Conservation (phyloP, 805 yeast genomes). For the Diddensiella santjacobensis region DNA sequence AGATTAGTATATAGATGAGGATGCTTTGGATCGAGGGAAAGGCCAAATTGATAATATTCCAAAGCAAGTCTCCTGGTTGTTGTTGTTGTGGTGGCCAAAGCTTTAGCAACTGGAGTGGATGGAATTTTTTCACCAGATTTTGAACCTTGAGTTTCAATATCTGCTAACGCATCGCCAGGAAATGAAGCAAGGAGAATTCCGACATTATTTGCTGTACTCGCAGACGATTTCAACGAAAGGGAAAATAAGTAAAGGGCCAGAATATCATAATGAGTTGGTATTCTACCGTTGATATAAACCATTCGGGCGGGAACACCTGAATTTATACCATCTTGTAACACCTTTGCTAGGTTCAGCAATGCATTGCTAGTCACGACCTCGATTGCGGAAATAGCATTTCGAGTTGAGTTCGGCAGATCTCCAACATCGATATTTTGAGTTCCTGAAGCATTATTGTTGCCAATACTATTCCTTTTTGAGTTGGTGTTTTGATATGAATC, state of each 20-base stretch:
- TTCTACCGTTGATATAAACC: slow-evolving; percentile 24
- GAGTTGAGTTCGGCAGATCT: neutral
- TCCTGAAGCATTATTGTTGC: no score
- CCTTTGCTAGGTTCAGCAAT: slow-evolving; percentile 32
- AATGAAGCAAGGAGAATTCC: slow-evolving; percentile 31
- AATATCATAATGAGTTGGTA: slow-evolving; percentile 28
- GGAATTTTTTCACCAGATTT: neutral
- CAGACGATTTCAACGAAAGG: slow-evolving; percentile 29
- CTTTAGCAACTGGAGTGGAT: neutral
- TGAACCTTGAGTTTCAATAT: neutral
- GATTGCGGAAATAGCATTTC: slow-evolving; percentile 5
- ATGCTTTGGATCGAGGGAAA: slow-evolving; percentile 31
- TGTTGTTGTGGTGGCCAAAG: neutral
- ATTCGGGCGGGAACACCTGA: slow-evolving; percentile 25
- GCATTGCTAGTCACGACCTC: slow-evolving; percentile 28
- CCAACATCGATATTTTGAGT: neutral
- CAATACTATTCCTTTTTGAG: neutral
- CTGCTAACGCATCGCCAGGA: neutral
- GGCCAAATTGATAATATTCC: slow-evolving; percentile 30
- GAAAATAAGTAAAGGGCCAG: slow-evolving; percentile 30
- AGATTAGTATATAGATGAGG: slow-evolving; percentile 35
- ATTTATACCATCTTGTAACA: slow-evolving; percentile 33
- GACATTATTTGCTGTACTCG: slow-evolving; percentile 34
- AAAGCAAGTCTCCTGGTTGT: slow-evolving; percentile 24
- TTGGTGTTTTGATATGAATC: neutral